Evolutionary conservation across 371 early-diverging fungal species (phyloP).

Genomic region (Antonospora locustae): DNA sequence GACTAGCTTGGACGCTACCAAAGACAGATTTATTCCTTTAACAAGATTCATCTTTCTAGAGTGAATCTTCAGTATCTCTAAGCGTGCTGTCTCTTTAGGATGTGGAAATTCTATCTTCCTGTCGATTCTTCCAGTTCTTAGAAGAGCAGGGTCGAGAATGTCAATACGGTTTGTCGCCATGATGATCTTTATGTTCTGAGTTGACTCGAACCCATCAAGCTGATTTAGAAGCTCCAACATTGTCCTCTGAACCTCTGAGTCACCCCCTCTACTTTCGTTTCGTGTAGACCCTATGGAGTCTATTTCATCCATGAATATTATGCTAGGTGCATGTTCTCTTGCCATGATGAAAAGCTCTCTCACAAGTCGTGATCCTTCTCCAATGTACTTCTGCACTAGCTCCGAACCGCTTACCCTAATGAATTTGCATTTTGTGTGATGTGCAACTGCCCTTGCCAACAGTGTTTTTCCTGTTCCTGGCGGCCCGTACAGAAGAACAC

Average conservation of each 20-base stretch:
- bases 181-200: conserved; percentile 83
- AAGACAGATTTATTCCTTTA: conserved; percentile 80
- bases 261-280: conserved; percentile 60
- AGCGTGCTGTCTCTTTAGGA: conserved; percentile 82
- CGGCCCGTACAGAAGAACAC: conserved; percentile 91
- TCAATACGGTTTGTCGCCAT: conserved; percentile 99
- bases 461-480: conserved; percentile 74
- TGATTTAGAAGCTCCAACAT: conserved; percentile 77
- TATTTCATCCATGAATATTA: conserved; percentile 99
- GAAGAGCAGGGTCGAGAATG: conserved; percentile 83
- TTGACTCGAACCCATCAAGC: conserved; percentile 95
- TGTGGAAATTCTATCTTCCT: conserved; percentile 98
- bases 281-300: conserved; percentile 76
- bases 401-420: conserved; percentile 95
- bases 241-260: conserved; percentile 84
- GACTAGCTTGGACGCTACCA: conserved; percentile 79
- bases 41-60: conserved; percentile 96
- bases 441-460: conserved; percentile 93
- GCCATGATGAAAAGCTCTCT: conserved; percentile 98
- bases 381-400: conserved; percentile 98
- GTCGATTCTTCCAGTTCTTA: conserved; percentile 94
- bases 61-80: conserved; percentile 95
- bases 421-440: conserved; percentile 97
- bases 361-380: conserved; percentile 96
- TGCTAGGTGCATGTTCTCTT: conserved; percentile 84